Conservation (phyloP, 768 basidiomycete species). For the Jaapia argillacea region DNA sequence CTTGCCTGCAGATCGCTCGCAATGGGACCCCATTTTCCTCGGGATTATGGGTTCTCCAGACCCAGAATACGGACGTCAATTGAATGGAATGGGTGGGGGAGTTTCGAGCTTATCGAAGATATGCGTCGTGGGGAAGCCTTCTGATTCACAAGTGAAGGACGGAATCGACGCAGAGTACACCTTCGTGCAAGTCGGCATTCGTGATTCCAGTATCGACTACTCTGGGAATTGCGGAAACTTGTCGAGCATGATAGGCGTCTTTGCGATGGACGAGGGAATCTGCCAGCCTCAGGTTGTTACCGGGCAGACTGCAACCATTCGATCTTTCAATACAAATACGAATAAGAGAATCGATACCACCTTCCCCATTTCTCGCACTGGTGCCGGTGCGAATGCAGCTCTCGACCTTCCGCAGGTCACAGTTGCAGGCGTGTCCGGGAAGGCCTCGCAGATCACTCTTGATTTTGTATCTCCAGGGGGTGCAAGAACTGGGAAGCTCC, state of each 20-base stretch:
- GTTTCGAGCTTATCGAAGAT: constrained; percentile 69
- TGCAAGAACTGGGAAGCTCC: constrained; percentile 58
- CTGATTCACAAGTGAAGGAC: constrained; percentile 27
- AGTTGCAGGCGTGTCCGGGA: constrained; percentile 63
- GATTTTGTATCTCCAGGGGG: constrained; percentile 62
- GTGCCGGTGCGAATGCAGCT: constrained; percentile 19
- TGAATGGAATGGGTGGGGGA: constrained; percentile 79
- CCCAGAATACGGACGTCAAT: constrained; percentile 51
- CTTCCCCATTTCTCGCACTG: constrained; percentile 36
- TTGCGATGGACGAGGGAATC: constrained; percentile 58
- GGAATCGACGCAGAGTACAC: constrained; percentile 62
- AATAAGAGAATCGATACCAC: constrained; percentile 59
- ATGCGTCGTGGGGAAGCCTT: constrained; percentile 48
- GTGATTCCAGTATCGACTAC: constrained; percentile 50
- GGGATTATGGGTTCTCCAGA: constrained; percentile 82
- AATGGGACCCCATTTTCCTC: constrained; percentile 56
- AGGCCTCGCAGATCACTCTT: constrained; percentile 52
- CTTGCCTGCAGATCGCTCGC: constrained; percentile 37
- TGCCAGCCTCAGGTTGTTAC: constrained; percentile 20
- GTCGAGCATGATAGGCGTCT: constrained; percentile 63
- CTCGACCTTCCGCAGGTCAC: constrained; percentile 37
- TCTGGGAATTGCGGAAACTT: constrained; percentile 74
- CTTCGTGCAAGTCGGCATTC: constrained; percentile 47
- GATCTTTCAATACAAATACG: constrained; percentile 66
- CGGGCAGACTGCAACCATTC: constrained; percentile 30